Base-by-base conservation (phyloP, 306 rosid species). In the Delonix regia region DNA sequence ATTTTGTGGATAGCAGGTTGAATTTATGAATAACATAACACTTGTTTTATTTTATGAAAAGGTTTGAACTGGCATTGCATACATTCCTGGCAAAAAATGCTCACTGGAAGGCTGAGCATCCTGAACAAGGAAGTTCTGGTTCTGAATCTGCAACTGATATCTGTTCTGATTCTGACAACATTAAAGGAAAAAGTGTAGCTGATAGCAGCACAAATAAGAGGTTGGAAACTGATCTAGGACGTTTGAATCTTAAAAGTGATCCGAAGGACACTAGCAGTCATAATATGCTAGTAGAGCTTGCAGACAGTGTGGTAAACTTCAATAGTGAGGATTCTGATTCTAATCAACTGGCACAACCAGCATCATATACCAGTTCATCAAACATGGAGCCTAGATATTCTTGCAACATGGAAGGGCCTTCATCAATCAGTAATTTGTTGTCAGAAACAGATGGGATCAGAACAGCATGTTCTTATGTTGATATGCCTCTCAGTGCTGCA, bases 61-160 rank as follows among this genome's bases (percentile, higher is more conserved):
- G 99, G 94, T 95, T 90, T 81, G 97, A 91, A 71, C 87, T 95
- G 86, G 99, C 98, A 71, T 78, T 95, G 73, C 82, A 79, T 72
- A 75, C 97, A 22, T 86, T 88, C 87, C 89, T 93, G 72, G 92
- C 88, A 73, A 95, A 95, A 86, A 71, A 79, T 55, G 88, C 94
- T 72, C 89, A 73, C 38, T 84, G 82, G 83, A 93, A 88, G 82
- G 90, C 83, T n/a, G 91, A 88, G 87, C 90, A 87, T 83, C 88
- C 88, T 59, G 90, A 78, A 33, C 89, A 83, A 47, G 97, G 78
- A 81, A 85, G 89, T 81, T 79, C 92, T 75, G 79, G 86, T 78
- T 90, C 91, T 24, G 97, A 87, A 86, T 78, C 81, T 74, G 87
- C 83, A 49, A 86, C 71, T 7, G 82, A 80, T 82, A 62, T 77